phyloP scores from a whole-genome alignment of 2,329 filamentous ascomycete genomes.

The Aspergillus piperis region DNA sequence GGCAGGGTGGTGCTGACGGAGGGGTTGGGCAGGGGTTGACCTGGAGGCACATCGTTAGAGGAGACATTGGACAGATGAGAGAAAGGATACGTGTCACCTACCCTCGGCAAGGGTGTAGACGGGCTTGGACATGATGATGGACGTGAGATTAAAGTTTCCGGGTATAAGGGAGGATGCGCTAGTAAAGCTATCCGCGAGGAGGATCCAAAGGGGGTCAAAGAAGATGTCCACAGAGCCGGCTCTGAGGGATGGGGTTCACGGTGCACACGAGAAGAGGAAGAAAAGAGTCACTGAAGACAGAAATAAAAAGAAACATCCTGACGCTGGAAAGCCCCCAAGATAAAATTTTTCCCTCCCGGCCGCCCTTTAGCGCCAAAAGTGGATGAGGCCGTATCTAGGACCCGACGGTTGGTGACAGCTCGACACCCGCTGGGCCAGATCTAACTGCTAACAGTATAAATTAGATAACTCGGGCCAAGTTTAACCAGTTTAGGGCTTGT shows the following conservation, averaged over 20 bases:
- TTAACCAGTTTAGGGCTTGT: too few relatives aligned
- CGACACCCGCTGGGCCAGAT: too few relatives aligned
- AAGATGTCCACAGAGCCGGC: neutral
- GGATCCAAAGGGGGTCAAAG: neutral
- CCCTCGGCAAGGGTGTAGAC: slow-evolving; percentile 8
- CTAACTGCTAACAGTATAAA: too few relatives aligned
- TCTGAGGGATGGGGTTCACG: neutral
- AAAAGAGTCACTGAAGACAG: neutral
- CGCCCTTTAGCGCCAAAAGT: slow-evolving; percentile 5
- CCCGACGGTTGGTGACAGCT: neutral
- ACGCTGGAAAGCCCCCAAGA: neutral
- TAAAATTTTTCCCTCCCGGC: neutral
- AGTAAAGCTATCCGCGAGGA: neutral
- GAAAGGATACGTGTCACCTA: neutral
- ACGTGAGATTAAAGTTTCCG: neutral
- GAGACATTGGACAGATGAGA: neutral
- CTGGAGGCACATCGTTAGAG: neutral
- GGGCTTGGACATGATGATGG: slow-evolving; percentile 7
- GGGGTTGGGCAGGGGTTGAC: slow-evolving; percentile 2
- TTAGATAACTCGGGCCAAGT: too few relatives aligned
- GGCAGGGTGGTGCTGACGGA: slow-evolving; percentile 8
- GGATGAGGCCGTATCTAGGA: slow-evolving; percentile 3
- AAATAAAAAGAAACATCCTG: neutral
- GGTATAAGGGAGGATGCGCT: neutral
- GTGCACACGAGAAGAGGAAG: neutral